Evolutionary conservation across 1,284 basidiomycete genomes (phyloP).

Genomic region (Malassezia vespertilionis): DNA sequence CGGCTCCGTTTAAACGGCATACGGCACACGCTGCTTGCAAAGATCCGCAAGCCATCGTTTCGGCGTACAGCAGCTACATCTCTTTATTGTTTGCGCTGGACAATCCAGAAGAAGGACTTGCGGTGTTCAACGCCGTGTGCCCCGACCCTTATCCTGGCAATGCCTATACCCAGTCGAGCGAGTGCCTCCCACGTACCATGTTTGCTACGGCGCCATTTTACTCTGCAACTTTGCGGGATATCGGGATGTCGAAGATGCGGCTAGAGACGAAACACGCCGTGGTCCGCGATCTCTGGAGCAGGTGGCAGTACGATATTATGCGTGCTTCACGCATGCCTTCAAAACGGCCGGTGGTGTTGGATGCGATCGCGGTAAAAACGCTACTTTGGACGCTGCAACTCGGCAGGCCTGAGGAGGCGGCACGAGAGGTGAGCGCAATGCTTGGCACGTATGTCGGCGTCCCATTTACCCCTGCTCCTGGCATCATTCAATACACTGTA

Average conservation of each 20-base stretch:
- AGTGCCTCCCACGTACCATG: constrained; percentile 1
- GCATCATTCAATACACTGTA: neutral
- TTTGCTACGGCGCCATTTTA: constrained; percentile 12
- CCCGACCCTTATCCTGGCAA: constrained; percentile 5
- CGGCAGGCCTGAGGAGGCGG: neutral
- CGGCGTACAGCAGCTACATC: constrained; percentile 10
- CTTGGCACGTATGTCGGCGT: constrained; percentile 15
- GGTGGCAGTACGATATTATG: constrained; percentile 13
- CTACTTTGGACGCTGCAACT: constrained; percentile 10
- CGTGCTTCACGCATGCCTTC: neutral
- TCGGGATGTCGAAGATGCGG: constrained; percentile 6
- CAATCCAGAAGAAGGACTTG: constrained; percentile 1
- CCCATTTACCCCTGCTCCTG: neutral
- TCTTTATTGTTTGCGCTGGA: constrained; percentile 6
- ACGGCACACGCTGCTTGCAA: no score
- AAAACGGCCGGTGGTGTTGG: neutral
- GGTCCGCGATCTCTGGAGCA: constrained; percentile 8
- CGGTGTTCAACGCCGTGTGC: constrained; percentile 3
- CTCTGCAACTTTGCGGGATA: constrained; percentile 9
- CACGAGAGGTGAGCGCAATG: constrained; percentile 1
- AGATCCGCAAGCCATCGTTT: neutral
- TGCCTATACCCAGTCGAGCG: no score
- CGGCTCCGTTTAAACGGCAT: no score
- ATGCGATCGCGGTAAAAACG: constrained; percentile 12
- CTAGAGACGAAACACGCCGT: neutral